These are phyloP conservation scores for Penicillium brevicompactum DNA, from an alignment of 2,329 filamentous ascomycete species.

Conservation along the genomic window DNA sequence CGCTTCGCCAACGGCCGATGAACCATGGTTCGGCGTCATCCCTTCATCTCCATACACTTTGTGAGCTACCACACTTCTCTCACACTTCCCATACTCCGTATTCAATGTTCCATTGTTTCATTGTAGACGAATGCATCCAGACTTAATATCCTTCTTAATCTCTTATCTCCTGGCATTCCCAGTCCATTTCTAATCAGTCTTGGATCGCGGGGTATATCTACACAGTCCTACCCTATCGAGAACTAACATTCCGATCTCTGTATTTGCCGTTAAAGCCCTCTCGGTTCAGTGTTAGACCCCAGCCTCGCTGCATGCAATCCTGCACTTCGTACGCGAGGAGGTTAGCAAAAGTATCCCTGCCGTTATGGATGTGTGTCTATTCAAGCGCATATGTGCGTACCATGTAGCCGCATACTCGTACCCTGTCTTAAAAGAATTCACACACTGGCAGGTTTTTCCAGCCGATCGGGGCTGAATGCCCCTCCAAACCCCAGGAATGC, in stretches of 20 bases:
- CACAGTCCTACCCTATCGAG: neutral
- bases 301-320: constrained; percentile 13
- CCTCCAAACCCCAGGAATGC: constrained; percentile 12
- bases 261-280: constrained; percentile 14
- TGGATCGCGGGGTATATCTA: constrained; percentile 8
- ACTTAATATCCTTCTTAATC: neutral
- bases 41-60: constrained; percentile 15
- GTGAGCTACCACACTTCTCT: no score
- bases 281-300: constrained; percentile 22
- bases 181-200: constrained; percentile 4
- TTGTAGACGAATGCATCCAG: neutral
- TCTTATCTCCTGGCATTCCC: neutral
- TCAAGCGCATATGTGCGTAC: neutral
- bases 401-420: neutral
- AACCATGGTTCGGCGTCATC: constrained; percentile 22
- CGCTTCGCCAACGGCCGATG: constrained; percentile 15
- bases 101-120: neutral
- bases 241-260: constrained; percentile 10
- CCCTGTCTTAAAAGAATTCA: neutral
- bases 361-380: constrained; percentile 7
- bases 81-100: neutral
- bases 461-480: constrained; percentile 1
- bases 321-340: constrained; percentile 25
- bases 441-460: neutral
- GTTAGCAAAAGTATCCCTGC: constrained; percentile 22